A percentile compares a stretch with the other conserved stretches of the same genome.
phyloP scores from a whole-genome alignment of 1,139 yeast species.

The Debaryomyces singareniensis region DNA sequence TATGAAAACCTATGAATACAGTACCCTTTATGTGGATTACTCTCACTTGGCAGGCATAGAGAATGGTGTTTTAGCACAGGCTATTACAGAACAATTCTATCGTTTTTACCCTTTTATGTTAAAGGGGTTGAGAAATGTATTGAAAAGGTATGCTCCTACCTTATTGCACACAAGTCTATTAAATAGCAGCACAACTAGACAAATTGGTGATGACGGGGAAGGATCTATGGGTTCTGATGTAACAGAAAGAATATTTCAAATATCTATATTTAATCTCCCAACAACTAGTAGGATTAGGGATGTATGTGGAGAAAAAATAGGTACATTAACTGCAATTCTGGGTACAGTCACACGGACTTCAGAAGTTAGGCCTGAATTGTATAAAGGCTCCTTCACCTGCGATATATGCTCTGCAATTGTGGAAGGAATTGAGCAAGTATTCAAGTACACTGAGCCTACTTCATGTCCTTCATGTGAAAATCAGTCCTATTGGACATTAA shows the following conservation, averaged over 20 bases:
- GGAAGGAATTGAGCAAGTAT: slow-evolving; percentile 88
- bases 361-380: slow-evolving; percentile 94
- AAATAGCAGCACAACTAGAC: slow-evolving; percentile 11
- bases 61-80: slow-evolving; percentile 84
- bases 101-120: slow-evolving; percentile 83
- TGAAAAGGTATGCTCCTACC: slow-evolving; percentile 72
- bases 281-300: slow-evolving; percentile 82
- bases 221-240: slow-evolving; percentile 11
- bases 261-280: slow-evolving; percentile 85
- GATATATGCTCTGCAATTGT: slow-evolving; percentile 81
- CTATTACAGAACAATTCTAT: slow-evolving; percentile 85
- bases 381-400: slow-evolving; percentile 82
- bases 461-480: slow-evolving; percentile 89
- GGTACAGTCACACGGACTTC: slow-evolving; percentile 97
- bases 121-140: slow-evolving; percentile 65
- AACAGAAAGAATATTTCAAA: slow-evolving; percentile 75
- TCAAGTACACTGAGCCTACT: slow-evolving; percentile 92
- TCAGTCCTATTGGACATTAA: slow-evolving; percentile 79
- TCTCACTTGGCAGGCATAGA: slow-evolving; percentile 70
- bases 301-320: slow-evolving; percentile 82
- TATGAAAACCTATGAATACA: slow-evolving; percentile 68
- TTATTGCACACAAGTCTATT: slow-evolving; percentile 47
- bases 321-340: slow-evolving; percentile 75
- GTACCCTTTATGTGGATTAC: slow-evolving; percentile 81
- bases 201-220: slow-evolving; percentile 10